A percentile compares a stretch with the other conserved stretches of the same genome.
phyloP scores from a whole-genome alignment of 371 early-diverging fungal species.

The Dichotomocladium elegans region DNA sequence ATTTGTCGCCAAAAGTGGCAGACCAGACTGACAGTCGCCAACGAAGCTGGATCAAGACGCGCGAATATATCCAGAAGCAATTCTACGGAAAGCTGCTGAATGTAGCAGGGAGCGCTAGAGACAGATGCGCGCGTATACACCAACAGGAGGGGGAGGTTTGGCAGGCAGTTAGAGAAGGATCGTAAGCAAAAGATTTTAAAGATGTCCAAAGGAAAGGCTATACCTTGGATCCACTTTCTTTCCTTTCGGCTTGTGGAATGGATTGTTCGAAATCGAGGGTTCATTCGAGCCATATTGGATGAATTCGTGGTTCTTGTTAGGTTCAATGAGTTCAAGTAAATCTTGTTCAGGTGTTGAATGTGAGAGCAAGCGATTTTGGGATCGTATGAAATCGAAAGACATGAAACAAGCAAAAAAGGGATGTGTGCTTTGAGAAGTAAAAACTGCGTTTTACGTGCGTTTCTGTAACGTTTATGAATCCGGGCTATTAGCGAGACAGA shows the following conservation, averaged over 20 bases:
- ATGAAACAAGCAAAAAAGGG: no score
- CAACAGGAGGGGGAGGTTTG: no score
- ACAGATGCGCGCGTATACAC: neutral
- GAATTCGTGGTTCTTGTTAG: slow-evolving; percentile 3
- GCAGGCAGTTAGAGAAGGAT: no score
- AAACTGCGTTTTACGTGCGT: no score
- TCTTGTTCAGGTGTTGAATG: slow-evolving; percentile 2
- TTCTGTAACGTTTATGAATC: no score
- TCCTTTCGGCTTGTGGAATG: neutral
- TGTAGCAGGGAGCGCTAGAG: slow-evolving; percentile 30
- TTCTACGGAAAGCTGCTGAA: slow-evolving; percentile 41
- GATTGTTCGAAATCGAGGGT: neutral
- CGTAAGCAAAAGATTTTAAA: no score
- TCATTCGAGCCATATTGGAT: neutral
- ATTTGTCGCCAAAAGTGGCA: slow-evolving; percentile 47
- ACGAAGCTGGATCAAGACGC: slow-evolving; percentile 34
- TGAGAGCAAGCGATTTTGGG: slow-evolving; percentile 1
- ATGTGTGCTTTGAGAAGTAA: no score
- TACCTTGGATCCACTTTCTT: slow-evolving; percentile 6
- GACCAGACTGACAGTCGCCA: slow-evolving; percentile 33
- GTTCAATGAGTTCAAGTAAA: slow-evolving; percentile 8
- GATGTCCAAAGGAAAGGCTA: no score
- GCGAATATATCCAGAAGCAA: slow-evolving; percentile 44
- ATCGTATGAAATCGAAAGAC: slow-evolving; percentile 26
- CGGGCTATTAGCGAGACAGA: no score